Base-by-base conservation (phyloP, 2,329 filamentous ascomycete species). In the Dactylonectria macrodidyma region DNA sequence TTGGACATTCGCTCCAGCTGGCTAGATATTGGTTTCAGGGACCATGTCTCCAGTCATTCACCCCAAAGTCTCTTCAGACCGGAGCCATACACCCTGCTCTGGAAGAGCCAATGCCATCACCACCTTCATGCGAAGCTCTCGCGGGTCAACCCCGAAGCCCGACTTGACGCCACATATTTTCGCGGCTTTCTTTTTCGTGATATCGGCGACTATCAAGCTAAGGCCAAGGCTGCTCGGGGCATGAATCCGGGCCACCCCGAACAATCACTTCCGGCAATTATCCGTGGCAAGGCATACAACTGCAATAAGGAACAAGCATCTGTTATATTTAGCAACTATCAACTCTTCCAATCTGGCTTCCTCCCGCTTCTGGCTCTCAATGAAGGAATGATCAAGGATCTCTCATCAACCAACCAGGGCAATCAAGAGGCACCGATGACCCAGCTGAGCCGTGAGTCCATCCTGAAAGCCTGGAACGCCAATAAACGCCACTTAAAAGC, bases 1-100 rank as follows among this genome's bases (percentile, higher is more conserved):
- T 34, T 60, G 33, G 47, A 60, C 11, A 52, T 60, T 30, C 46
- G 47, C 46, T 60, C 58, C 34, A 52, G 58, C 58, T 60, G 47
- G 46, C 47, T 52, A 12, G 58, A 60, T 16, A 60, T 52, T 52
- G 47, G 58, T n/a, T n/a, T n/a, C n/a, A n/a, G 30, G n/a, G 47
- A 51, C 47, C 26, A 54, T 5, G 44, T 47, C 4, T 5, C 10
- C 14, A 41, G 36, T 30, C 26, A 4, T 30, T 7, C 26, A 7
- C 36, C 36, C 36, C 36, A n/a, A n/a, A n/a, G 36, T 41, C 36
- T n/a, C 44, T 19, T 47, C 19, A 30, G n/a, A n/a, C n/a, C n/a
- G n/a, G 19, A 51, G 22, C 47, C 19, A 30, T 51, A 24, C 12
- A 51, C 47, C 2, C 47, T 51, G 26, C 26, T 54, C 8, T 54